Evolutionary conservation across 2,329 filamentous ascomycete species (phyloP).

Genomic region (Clarireedia homoeocarpa): DNA sequence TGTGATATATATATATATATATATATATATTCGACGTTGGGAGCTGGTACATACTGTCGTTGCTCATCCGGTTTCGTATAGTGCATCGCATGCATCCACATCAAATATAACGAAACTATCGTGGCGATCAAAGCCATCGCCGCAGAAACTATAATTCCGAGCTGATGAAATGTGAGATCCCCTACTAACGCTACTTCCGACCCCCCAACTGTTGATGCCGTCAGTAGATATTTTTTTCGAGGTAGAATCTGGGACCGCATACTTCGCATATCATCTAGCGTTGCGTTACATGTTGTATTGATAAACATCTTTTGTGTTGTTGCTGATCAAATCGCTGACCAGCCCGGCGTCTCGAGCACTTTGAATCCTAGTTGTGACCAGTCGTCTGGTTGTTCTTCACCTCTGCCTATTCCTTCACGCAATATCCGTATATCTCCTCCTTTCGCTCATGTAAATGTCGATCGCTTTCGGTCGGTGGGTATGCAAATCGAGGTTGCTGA

Average conservation of each 20-base stretch:
- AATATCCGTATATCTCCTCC: not conserved
- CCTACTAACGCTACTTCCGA: slow-evolving; percentile 41
- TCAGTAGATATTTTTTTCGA: slow-evolving; percentile 14
- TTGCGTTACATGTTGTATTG: slow-evolving; percentile 27
- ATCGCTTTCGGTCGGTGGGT: not conserved
- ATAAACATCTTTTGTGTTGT: slow-evolving; percentile 2
- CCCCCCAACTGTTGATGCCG: slow-evolving; percentile 22
- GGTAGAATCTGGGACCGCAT: slow-evolving; percentile 12
- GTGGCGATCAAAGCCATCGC: slow-evolving; percentile 43
- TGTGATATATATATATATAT: not conserved
- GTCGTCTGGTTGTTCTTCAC: not conserved
- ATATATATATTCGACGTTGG: not conserved
- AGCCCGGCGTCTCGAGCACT: slow-evolving; percentile 3
- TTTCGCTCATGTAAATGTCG: not conserved
- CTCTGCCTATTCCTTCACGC: not conserved
- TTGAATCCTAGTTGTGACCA: not conserved
- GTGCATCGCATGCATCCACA: slow-evolving; percentile 50
- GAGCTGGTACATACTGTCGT: slow-evolving; percentile 38
- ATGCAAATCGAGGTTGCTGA: no score
- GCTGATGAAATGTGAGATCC: slow-evolving; percentile 44
- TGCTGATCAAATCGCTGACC: slow-evolving; percentile 1
- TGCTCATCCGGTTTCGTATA: slow-evolving; percentile 55
- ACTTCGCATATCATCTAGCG: slow-evolving; percentile 32
- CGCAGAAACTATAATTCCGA: slow-evolving; percentile 45
- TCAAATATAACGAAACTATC: slow-evolving; percentile 46